Base-by-base conservation (phyloP, 495 filamentous ascomycete genomes). In the Lophiostoma macrostomum region DNA sequence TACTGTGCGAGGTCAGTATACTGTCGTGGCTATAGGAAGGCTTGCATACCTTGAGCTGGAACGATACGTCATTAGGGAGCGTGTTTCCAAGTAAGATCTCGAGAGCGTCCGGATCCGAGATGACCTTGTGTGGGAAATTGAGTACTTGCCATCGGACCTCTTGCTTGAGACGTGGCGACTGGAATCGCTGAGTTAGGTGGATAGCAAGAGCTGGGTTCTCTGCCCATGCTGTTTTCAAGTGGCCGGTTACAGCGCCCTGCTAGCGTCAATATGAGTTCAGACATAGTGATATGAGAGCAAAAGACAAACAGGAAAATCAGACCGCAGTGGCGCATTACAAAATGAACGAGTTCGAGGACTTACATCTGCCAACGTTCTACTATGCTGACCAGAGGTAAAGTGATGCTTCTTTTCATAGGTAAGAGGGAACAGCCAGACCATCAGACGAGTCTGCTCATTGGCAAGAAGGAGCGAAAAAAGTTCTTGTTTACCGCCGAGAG, bases 361-460 rank as follows among this genome's bases (percentile, higher is more conserved):
- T 68, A 80, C 78, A 60, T 86, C 83, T 20, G 76, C 61, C n/a
- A 74, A 61, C 3, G 68, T 70, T 46, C 74, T 80, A 18, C 50
- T 60, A 25, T 70, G 54, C 38, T 73, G 63, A 44, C 67, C 51
- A 25, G 72, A 69, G 36, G 72, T 67, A 37, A 77, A 72, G 36
- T 75, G 65, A 60, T 82, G 77, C 58, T 79, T 83, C 28, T 73
- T 75, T 40, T 81, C 74, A 28, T 91, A 85, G 43, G 83, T 80
- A 25, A 95, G 69, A 1, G 94, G 94, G 56, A 83, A 84, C 20
- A 96, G 77, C 94, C 94, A 99, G 37, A 96, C 91, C 24, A 76
- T 79, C 13, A 99, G 74, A 28, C 94, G 83, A 11, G 79, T 77
- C 61, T 85, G 80, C 69, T 99, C 94, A 62, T 90, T 95, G 39